A percentile compares a stretch with the other conserved stretches of the same genome.
phyloP scores from a whole-genome alignment of 176 grass and related monocot species.

The Oryza meyeriana region DNA sequence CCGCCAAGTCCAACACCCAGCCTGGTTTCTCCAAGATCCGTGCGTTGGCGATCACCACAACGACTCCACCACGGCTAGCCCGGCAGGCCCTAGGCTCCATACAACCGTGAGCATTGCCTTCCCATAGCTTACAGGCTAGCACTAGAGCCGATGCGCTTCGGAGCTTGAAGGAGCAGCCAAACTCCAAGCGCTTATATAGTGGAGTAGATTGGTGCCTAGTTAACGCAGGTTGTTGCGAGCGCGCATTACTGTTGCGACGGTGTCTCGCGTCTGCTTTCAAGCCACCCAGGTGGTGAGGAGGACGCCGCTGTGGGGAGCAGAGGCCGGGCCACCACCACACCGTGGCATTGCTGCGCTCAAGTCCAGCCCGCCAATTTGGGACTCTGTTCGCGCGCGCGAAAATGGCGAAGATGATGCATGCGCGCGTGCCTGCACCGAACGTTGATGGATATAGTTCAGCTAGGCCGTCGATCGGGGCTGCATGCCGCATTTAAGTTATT shows the following conservation, averaged over 20 bases:
- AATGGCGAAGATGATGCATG: neutral
- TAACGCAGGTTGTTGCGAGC: slow-evolving; percentile 22
- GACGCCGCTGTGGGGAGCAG: neutral
- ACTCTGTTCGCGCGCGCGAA: neutral
- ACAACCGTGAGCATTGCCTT: neutral
- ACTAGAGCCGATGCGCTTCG: neutral
- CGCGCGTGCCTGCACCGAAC: neutral
- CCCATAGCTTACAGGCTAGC: slow-evolving; percentile 25
- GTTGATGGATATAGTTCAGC: neutral
- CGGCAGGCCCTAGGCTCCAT: slow-evolving; percentile 3
- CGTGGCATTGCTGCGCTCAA: too few relatives aligned
- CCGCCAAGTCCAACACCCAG: slow-evolving; percentile 2
- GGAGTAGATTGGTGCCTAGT: slow-evolving; percentile 10
- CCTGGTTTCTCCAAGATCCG: too few relatives aligned
- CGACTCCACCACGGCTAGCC: slow-evolving; percentile 15
- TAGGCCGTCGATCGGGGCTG: too few relatives aligned
- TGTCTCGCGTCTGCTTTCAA: neutral
- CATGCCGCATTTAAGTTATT: slow-evolving; percentile 12
- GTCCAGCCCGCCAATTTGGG: too few relatives aligned
- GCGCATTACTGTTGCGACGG: neutral
- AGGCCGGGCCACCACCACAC: neutral
- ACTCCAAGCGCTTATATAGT: slow-evolving; percentile 20
- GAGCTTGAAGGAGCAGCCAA: too few relatives aligned
- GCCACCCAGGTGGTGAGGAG: slow-evolving; percentile 22
- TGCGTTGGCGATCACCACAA: neutral